Evolutionary conservation across 441 rosid species (phyloP), one percentile per base, ranked within the genome.

Genomic region (Codiaeum variegatum): DNA sequence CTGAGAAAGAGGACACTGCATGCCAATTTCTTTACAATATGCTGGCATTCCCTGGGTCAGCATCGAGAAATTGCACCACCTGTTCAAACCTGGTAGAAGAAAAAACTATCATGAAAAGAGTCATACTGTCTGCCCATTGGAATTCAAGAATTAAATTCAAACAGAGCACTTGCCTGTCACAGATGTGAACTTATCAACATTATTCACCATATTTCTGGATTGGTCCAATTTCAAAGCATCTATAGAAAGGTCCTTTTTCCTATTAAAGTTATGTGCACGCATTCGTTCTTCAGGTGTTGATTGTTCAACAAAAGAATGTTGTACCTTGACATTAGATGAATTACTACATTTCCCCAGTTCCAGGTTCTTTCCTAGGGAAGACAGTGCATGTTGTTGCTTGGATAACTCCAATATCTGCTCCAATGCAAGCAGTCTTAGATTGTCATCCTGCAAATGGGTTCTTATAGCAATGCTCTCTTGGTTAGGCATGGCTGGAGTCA

Each of bases 401-500:
- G 90, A 85, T 74, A 78, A 75, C 66, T 82, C 83, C 71, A 78
- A 58, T 66, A 80, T 79, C 81, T 87, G 84, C 78, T 76, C 76
- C 69, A 69, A 16, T 56, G 87, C 85, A 71, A 82, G 83, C 47
- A 76, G 62, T 78, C 86, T 87, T 81, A 76, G 81, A 66, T 79
- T 67, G 38, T 85, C 86, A 78, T 85, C 85, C 71, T 73, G 78
- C n/a, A 78, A 75, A 76, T 56, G 60, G 68, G 85, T 70, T 72
- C 63, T 36, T 52, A 11, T 61, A 49, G 64, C 31, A 49, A 56
- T 52, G 11, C 67, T 42, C 21, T 70, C 82, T 69, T 73, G 79
- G 64, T 78, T 74, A 28, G 58, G 66, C 40, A 64, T 66, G 34
- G 75, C 49, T 56, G 78, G 67, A 67, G 72, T 40, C 38, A 74